Base-by-base conservation (phyloP, 192 early-diverging fungal species). In the Phycomyces blakesleeanus region DNA sequence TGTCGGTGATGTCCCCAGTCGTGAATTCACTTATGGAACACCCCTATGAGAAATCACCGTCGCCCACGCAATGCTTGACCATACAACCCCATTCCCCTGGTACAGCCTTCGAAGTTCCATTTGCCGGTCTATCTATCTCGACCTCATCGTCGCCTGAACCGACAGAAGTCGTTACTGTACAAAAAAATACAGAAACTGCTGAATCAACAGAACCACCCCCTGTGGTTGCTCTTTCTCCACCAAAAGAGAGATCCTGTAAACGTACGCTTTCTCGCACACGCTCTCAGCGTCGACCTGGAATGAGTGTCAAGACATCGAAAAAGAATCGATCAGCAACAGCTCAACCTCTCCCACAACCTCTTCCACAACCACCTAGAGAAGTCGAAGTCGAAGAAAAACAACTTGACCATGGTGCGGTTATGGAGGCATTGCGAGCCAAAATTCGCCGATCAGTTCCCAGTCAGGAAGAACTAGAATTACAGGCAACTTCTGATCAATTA, bases 381-480 rank as follows among this genome's bases (percentile, higher is more conserved):
- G 20, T 0, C 15, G 8, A 59, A 49, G 22, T 25, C 5, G 27
- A 50, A 14, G 67, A 63, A 40, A 16, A 21, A 27, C 60, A 37
- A 20, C 37, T 69, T 15, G 67, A 69, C 51, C 71, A 73, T 67
- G 64, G 38, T 39, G 61, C 61, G 53, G 71, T 73, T 0, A 73
- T 73, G 71, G 65, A 73, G 24, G 71, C 71, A 9, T 27, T 73
- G 18, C 39, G 66, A 21, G 71, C 71, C 29, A 73, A 73, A 54
- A 37, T 69, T 37, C 57, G 60, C n/a, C 52, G 67, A 51, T 62
- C 59, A 0, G 53, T 59, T 29, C 37, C 61, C 3, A 51, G 47
- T 12, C 58, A 52, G 20, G 39, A 52, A 10, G 37, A 63, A 18
- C 20, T 39, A 16, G 7, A 25, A 8, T 21, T 56, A 38, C 51